phyloP scores from a whole-genome alignment of 768 basidiomycete species.

The Boletus insuetus region DNA sequence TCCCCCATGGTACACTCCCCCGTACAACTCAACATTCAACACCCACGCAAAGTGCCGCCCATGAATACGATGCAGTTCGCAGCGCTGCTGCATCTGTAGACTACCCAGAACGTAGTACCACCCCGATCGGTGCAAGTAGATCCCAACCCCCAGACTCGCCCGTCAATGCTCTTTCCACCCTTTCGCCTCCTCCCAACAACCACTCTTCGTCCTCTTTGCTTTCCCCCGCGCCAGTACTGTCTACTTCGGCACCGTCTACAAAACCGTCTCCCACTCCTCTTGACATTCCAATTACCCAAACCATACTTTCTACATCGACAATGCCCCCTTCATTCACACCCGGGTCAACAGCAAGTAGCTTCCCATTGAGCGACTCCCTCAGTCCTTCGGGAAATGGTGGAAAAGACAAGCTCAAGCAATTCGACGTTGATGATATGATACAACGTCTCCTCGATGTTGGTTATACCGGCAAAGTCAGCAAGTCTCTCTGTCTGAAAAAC shows the following conservation, averaged over 20 bases:
- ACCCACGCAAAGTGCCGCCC: slow-evolving; percentile 40
- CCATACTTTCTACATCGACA: slow-evolving; percentile 76
- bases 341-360: slow-evolving; percentile 44
- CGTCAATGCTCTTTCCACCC: slow-evolving; percentile 35
- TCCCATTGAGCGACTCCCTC: slow-evolving; percentile 37
- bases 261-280: slow-evolving; percentile 55
- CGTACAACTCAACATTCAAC: slow-evolving; percentile 42
- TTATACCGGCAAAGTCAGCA: slow-evolving; percentile 97
- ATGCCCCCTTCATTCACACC: slow-evolving; percentile 48
- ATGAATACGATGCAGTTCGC: slow-evolving; percentile 33
- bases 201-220: slow-evolving; percentile 42
- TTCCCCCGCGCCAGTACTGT: slow-evolving; percentile 9
- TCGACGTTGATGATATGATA: slow-evolving; percentile 99
- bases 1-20: slow-evolving; percentile 42
- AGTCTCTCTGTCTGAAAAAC: slow-evolving; percentile 93
- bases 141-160: slow-evolving; percentile 33
- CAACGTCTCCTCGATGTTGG: slow-evolving; percentile 93
- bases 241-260: slow-evolving; percentile 13
- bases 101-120: slow-evolving; percentile 31
- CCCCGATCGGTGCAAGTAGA: slow-evolving; percentile 41
- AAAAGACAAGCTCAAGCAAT: slow-evolving; percentile 61
- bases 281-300: slow-evolving; percentile 78
- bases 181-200: slow-evolving; percentile 37
- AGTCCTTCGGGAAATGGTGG: slow-evolving; percentile 36
- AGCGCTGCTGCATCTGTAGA: slow-evolving; percentile 34